Evolutionary conservation across 1,284 basidiomycete genomes (phyloP), one percentile per base, ranked within the genome.

Genomic region (Trichosporon coremiiforme): DNA sequence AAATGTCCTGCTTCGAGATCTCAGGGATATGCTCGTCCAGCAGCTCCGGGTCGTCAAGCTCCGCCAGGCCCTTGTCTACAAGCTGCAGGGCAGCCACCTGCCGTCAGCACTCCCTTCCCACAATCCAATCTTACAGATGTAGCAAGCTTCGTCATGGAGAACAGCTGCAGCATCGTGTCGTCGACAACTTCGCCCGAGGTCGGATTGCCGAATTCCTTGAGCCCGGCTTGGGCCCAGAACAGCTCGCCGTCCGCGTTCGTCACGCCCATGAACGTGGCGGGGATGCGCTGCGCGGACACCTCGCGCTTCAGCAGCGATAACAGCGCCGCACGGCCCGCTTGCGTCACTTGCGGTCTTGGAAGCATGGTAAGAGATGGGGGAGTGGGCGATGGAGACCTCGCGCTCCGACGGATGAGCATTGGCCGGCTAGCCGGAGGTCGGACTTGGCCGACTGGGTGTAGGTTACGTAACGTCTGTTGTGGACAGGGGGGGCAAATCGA

Each of bases 101-200:
- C 13, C 2, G n/a, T 62, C 29, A 66, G 47, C 29, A 4, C 33
- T 33, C 3, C 3, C 20, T n/a, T n/a, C 8, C 8, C 22, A 41
- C 0, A n/a, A 22, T 0, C 15, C 13, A 31, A 3, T 2, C 76
- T 63, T 55, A 79, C 76, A 12, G 72, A 73, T 1, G 78, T 79
- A 29, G 80, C 74, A 4, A 81, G 71, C 70, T 81, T 82, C 41
- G 77, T 77, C 72, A 75, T 76, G 4, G 79, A 80, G 66, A 71
- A 76, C 12, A 80, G 69, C 77, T 77, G 77, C 36, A 73, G 66
- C 62, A 70, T 70, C 1, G 69, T 70, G 45, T 71, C 55, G 41
- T 50, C 64, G 57, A 29, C 33, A 5, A 74, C 71, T n/a, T 38
- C 31, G 20, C 73, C 73, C 41, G 60, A 36, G 2, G 35, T 57